Evolutionary conservation across 73 alveolate genomes (phyloP).

Genomic region (Paramecium octaurelia): DNA sequence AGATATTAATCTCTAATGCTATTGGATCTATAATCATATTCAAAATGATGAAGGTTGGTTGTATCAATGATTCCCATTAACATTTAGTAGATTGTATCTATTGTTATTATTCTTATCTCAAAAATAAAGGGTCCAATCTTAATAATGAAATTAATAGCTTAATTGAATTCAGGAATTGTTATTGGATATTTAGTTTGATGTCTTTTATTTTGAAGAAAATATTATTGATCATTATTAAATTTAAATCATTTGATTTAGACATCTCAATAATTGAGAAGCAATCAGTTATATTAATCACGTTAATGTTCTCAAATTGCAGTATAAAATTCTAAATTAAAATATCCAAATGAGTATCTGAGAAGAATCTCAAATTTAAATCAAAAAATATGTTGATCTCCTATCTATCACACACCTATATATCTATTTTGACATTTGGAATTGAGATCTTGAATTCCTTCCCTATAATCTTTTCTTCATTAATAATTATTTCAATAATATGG

Average conservation of each 20-base stretch:
- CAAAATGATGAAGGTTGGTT: neutral
- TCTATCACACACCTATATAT: neutral
- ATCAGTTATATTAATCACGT: neutral
- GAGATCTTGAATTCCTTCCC: constrained; percentile 25
- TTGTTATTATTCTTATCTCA: neutral
- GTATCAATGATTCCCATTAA: neutral
- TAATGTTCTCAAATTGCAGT: neutral
- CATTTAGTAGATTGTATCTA: neutral
- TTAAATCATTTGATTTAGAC: neutral
- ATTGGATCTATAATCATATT: constrained; percentile 40
- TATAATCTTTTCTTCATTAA: neutral
- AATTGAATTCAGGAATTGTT: neutral
- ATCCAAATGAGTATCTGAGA: neutral
- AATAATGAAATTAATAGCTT: neutral
- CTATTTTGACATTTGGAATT: neutral
- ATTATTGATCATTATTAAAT: neutral
- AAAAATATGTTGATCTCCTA: neutral
- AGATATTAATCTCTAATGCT: neutral
- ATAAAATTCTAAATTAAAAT: neutral
- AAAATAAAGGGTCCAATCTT: constrained; percentile 10
- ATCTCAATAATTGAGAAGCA: constrained; percentile 8
- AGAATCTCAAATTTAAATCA: constrained; percentile 22
- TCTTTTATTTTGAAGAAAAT: constrained; percentile 17
- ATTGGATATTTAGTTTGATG: neutral
- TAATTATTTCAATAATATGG: neutral